Conservation (phyloP, 2,329 filamentous ascomycete genomes). For the Biscogniauxia marginata region DNA sequence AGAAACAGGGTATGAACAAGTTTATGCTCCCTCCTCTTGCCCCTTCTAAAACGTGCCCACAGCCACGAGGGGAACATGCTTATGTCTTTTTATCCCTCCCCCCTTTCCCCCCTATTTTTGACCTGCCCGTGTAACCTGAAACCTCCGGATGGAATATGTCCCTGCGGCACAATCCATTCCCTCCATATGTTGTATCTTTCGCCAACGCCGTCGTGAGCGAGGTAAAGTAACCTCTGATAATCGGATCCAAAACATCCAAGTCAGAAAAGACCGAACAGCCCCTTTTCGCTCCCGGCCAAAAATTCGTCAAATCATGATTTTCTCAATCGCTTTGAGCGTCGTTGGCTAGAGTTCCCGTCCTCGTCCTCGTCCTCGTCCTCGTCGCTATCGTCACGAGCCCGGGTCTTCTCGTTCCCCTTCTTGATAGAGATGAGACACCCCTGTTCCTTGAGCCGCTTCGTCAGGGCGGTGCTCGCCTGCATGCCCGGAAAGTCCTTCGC, state of each 20-base stretch:
- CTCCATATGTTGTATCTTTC: background rate
- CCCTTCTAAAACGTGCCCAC: background rate
- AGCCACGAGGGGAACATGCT: background rate
- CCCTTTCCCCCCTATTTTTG: background rate
- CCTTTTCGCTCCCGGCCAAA: too few species aligned
- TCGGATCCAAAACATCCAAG: background rate
- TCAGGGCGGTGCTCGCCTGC: slow-evolving; percentile 72
- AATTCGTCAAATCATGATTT: slow-evolving; percentile 20
- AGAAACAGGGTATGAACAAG: background rate
- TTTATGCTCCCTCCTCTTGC: background rate
- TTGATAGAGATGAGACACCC: slow-evolving; percentile 84
- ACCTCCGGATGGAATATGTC: too few species aligned
- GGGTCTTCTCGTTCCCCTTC: slow-evolving; percentile 72
- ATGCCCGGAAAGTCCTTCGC: slow-evolving; percentile 87
- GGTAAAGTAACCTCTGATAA: background rate
- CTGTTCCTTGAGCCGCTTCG: slow-evolving; percentile 73
- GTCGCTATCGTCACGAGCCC: slow-evolving; percentile 42
- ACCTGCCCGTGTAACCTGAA: background rate
- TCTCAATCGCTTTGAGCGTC: slow-evolving; percentile 25
- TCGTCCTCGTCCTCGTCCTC: slow-evolving; percentile 45
- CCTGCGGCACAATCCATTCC: too few species aligned
- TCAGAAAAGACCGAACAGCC: too few species aligned
- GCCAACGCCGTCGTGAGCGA: background rate
- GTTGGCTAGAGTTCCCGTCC: slow-evolving; percentile 18
- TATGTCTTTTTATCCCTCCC: background rate